Evolutionary conservation across 371 early-diverging fungal genomes (phyloP).

Genomic region (Apophysomyces trapeziformis): DNA sequence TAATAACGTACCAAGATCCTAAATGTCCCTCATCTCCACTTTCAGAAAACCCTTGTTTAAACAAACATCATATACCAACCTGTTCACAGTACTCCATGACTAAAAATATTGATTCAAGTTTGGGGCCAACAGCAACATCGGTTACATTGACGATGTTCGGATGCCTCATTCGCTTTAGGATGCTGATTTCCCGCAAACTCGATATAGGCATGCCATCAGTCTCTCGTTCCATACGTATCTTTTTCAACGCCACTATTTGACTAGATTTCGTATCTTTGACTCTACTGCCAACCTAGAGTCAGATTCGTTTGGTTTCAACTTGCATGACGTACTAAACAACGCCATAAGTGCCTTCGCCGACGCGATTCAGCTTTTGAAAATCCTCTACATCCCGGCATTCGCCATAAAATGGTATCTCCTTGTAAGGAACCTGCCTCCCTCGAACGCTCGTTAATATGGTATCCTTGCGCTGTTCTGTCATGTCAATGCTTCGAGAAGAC

Average conservation of each 20-base stretch:
- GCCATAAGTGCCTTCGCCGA: constrained; percentile 89
- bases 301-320: constrained; percentile 17
- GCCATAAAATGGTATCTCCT: constrained; percentile 53
- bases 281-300: constrained; percentile 35
- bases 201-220: constrained; percentile 83
- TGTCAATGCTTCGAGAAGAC: neutral
- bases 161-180: constrained; percentile 84
- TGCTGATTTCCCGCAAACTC: constrained; percentile 91
- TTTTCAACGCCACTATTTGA: constrained; percentile 88
- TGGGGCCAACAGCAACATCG: constrained; percentile 76
- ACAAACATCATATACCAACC: constrained; percentile 30
- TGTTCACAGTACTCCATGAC: constrained; percentile 85
- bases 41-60: neutral
- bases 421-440: constrained; percentile 29
- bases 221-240: constrained; percentile 83
- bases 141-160: constrained; percentile 85
- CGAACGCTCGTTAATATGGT: constrained; percentile 33
- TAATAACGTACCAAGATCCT: constrained; percentile 72
- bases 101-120: constrained; percentile 71
- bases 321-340: constrained; percentile 74
- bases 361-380: constrained; percentile 69
- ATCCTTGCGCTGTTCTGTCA: constrained; percentile 3
- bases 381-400: constrained; percentile 68
- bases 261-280: constrained; percentile 69
- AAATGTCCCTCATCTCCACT: neutral